Conservation (phyloP, 768 basidiomycete species). For the Scleroderma bovista region DNA sequence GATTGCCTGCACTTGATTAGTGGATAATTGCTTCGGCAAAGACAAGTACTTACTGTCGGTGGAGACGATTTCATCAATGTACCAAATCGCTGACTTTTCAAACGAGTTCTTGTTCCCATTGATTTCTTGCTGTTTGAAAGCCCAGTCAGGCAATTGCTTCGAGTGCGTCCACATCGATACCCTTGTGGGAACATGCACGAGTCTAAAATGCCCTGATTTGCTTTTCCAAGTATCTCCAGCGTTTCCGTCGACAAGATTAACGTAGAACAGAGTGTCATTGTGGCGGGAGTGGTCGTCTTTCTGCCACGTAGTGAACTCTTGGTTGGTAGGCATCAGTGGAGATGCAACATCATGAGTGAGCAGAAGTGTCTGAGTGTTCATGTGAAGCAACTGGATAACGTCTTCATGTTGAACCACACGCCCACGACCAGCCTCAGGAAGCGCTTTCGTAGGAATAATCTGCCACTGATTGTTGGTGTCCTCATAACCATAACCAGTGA, state of each 20-base stretch:
- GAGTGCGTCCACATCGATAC: constrained; percentile 93
- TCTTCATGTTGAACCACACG: constrained; percentile 89
- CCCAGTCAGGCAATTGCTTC: constrained; percentile 90
- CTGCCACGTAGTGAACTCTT: constrained; percentile 93
- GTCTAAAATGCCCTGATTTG: constrained; percentile 88
- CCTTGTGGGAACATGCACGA: constrained; percentile 83
- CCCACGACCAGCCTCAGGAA: constrained; percentile 91
- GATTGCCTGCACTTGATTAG: constrained; percentile 47
- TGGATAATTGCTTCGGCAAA: constrained; percentile 3
- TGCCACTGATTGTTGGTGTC: constrained; percentile 97
- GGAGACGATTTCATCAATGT: constrained; percentile 72
- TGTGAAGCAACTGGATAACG: constrained; percentile 82
- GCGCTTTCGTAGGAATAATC: constrained; percentile 88
- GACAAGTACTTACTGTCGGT: constrained; percentile 54
- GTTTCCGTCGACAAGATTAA: constrained; percentile 66
- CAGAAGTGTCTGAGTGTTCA: constrained; percentile 75
- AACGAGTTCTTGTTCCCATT: constrained; percentile 92
- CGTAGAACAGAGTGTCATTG: constrained; percentile 86
- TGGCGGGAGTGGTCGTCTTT: constrained; percentile 71
- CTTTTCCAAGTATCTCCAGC: constrained; percentile 87
- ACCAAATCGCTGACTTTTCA: constrained; percentile 86
- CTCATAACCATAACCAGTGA: constrained; percentile 91
- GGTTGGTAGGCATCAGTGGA: constrained; percentile 94
- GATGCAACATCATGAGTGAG: constrained; percentile 98
- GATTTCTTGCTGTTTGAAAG: constrained; percentile 93